Conservation (phyloP, 2,329 filamentous ascomycete genomes). For the Aspergillus arachidicola region DNA sequence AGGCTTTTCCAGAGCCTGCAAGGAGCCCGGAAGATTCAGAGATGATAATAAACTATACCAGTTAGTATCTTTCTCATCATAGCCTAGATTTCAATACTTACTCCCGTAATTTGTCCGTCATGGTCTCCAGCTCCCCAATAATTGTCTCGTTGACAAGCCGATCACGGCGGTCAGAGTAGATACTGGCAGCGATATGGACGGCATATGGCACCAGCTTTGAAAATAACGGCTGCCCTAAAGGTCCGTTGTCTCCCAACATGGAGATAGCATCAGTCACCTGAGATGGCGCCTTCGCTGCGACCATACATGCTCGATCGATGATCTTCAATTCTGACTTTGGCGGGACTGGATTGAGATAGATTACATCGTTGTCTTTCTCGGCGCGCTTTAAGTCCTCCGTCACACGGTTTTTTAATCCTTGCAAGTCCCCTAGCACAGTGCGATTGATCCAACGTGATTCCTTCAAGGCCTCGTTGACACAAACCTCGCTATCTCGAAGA, state of each 20-base stretch:
- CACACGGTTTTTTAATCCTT: slow-evolving; percentile 78
- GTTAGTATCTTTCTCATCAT: slow-evolving; percentile 15
- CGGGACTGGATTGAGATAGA: slow-evolving; percentile 83
- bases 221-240: slow-evolving; percentile 84
- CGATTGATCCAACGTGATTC: slow-evolving; percentile 83
- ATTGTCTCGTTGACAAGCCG: slow-evolving; percentile 87
- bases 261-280: slow-evolving; percentile 81
- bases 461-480: slow-evolving; percentile 82
- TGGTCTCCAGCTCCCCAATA: slow-evolving; percentile 77
- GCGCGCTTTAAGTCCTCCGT: slow-evolving; percentile 87
- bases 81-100: slow-evolving; percentile 31
- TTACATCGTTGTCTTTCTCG: slow-evolving; percentile 94
- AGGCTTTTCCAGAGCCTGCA: slow-evolving; percentile 94
- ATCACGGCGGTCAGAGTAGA: slow-evolving; percentile 90
- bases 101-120: slow-evolving; percentile 79
- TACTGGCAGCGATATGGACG: slow-evolving; percentile 90
- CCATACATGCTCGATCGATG: slow-evolving; percentile 88
- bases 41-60: slow-evolving; percentile 64
- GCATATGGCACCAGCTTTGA: slow-evolving; percentile 92
- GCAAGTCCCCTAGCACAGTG: slow-evolving; percentile 77
- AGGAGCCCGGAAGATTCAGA: slow-evolving; percentile 83
- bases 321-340: slow-evolving; percentile 84
- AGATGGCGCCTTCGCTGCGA: slow-evolving; percentile 73
- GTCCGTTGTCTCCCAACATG: slow-evolving; percentile 75
- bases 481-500: slow-evolving; percentile 76